These are phyloP conservation scores for Lactuca sativa DNA, from an alignment of 129 eudicot genomes.

Conservation along the genomic window DNA sequence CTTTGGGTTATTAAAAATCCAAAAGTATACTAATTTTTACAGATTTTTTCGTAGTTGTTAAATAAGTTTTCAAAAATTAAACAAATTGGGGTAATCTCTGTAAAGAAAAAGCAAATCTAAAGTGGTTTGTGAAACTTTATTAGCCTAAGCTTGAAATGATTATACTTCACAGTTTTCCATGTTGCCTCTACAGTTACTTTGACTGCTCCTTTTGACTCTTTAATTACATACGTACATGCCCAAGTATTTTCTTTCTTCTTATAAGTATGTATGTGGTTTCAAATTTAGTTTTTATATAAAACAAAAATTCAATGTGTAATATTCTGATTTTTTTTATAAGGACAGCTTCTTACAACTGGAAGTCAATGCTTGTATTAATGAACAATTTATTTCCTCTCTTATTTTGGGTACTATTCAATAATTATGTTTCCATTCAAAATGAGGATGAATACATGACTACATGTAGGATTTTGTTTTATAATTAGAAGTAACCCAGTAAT, in stretches of 20 bases:
- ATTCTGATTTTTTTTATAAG: background rate
- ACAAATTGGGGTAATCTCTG: too few relatives aligned
- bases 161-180: constrained; percentile 22
- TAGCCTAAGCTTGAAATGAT: constrained; percentile 27
- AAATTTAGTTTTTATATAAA: background rate
- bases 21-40: too few relatives aligned
- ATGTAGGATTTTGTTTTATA: too few relatives aligned
- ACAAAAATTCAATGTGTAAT: background rate
- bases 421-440: too few relatives aligned
- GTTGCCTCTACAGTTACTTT: constrained; percentile 20
- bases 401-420: background rate
- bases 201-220: constrained; percentile 15
- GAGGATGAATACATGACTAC: too few relatives aligned
- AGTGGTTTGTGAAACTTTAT: constrained; percentile 2
- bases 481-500: too few relatives aligned
- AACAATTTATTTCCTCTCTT: background rate
- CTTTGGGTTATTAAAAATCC: too few relatives aligned
- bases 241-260: too few relatives aligned
- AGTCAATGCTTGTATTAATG: background rate
- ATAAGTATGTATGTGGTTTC: background rate
- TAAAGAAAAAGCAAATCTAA: background rate
- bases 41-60: too few relatives aligned
- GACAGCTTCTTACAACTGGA: background rate
- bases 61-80: too few relatives aligned
- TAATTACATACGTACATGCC: background rate